Evolutionary conservation across 352 stramenopile species (phyloP).

Genomic region (Pythium phragmiticola): DNA sequence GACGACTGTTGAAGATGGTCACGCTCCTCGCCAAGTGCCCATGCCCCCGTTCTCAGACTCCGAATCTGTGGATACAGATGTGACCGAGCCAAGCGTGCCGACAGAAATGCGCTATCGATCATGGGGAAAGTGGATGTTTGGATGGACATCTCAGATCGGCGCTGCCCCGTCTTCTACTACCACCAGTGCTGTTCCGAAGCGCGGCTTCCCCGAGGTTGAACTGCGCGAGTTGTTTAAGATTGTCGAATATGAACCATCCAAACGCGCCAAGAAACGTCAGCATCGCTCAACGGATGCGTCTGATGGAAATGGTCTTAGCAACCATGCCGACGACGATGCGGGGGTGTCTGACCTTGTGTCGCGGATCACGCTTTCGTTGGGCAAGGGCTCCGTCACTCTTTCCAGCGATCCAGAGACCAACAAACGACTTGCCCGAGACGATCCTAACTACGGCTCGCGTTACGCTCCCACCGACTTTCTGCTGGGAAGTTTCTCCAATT

Average conservation of each 20-base stretch:
- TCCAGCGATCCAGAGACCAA: conserved; percentile 76
- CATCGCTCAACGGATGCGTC: conserved; percentile 32
- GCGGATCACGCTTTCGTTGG: conserved; percentile 67
- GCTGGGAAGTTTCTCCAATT: conserved; percentile 70
- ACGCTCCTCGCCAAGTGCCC: conserved; percentile 22
- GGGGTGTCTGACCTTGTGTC: conserved; percentile 55
- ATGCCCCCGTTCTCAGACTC: conserved; percentile 71
- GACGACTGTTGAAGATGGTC: not conserved
- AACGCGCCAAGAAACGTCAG: conserved; percentile 51
- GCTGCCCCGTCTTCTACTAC: conserved; percentile 33
- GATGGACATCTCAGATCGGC: conserved; percentile 74
- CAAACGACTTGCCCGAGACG: conserved; percentile 55
- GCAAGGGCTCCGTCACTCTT: conserved; percentile 73
- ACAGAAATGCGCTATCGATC: conserved; percentile 73
- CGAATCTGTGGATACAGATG: conserved; percentile 79
- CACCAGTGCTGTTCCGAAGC: conserved; percentile 31
- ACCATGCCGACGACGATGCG: conserved; percentile 30
- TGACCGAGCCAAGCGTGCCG: conserved; percentile 65
- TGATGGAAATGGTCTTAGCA: conserved; percentile 24
- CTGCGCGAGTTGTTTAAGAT: conserved; percentile 87
- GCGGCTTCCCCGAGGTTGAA: conserved; percentile 76
- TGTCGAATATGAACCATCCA: conserved; percentile 77
- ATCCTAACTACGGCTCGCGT: conserved; percentile 58
- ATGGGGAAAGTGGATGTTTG: conserved; percentile 87
- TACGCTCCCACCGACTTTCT: conserved; percentile 79